A percentile compares a stretch with the other conserved stretches of the same genome.
Conservation (phyloP, 2,329 filamentous ascomycete species). For the Myriangium duriaei region DNA sequence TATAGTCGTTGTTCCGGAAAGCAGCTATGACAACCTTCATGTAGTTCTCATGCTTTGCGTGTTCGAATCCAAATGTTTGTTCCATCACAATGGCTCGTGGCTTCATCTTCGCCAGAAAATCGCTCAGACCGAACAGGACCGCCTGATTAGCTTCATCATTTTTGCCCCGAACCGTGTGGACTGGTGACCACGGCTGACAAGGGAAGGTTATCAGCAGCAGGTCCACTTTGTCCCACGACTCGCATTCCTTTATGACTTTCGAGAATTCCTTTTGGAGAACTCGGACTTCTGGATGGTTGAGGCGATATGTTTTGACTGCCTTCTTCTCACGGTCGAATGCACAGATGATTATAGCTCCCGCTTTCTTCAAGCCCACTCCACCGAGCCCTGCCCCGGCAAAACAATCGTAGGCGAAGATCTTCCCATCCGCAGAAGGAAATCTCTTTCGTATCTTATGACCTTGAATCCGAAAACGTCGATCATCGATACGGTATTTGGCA, state of each 20-base stretch:
- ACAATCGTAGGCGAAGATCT: too few species aligned
- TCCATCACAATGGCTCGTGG: constrained; percentile 67
- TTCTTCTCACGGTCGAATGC: too few species aligned
- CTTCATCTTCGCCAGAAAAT: constrained; percentile 44
- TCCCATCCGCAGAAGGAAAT: too few species aligned
- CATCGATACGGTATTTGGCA: background rate
- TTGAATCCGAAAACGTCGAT: background rate
- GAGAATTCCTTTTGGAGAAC: too few species aligned
- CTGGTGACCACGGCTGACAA: constrained; percentile 63
- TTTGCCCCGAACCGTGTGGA: constrained; percentile 46
- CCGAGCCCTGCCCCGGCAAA: too few species aligned
- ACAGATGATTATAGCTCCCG: too few species aligned
- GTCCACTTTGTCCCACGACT: too few species aligned
- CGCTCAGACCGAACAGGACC: constrained; percentile 34
- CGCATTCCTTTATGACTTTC: too few species aligned
- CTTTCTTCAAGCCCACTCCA: too few species aligned
- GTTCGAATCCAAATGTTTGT: constrained; percentile 63
- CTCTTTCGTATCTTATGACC: background rate
- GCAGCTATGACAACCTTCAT: constrained; percentile 46
- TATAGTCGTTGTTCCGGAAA: constrained; percentile 55
- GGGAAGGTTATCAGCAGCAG: too few species aligned
- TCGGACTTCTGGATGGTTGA: too few species aligned
- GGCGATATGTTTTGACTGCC: too few species aligned
- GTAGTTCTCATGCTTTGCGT: constrained; percentile 40
- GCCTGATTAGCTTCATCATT: constrained; percentile 58